Percentiles rank a stretch among this genome's conserved stretches.
These are phyloP conservation scores for Eucalyptus pauciflora DNA, from an alignment of 345 rosid species.

Conservation along the genomic window DNA sequence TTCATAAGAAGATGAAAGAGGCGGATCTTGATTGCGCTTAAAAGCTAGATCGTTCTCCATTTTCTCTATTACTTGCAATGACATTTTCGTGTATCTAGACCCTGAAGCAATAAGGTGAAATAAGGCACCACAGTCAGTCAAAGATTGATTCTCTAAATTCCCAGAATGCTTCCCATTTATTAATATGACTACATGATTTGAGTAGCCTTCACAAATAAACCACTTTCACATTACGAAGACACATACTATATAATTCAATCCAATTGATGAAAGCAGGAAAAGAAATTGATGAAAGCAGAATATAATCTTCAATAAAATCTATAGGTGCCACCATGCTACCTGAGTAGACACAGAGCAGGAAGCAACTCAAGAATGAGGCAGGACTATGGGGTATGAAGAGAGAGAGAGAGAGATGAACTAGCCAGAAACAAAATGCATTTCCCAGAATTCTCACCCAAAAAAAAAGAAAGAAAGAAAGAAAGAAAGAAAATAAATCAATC, in stretches of 20 bases:
- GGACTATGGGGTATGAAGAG: background rate
- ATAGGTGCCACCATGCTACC: background rate
- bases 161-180: background rate
- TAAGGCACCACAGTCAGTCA: background rate
- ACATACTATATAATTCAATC: background rate
- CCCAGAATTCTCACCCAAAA: background rate
- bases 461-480: too few species aligned
- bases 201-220: background rate
- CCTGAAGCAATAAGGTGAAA: constrained; percentile 21
- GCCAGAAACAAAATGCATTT: background rate
- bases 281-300: background rate
- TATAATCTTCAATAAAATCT: background rate
- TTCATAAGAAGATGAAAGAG: constrained; percentile 49
- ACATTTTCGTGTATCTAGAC: constrained; percentile 15
- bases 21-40: constrained; percentile 20
- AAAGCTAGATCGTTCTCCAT: constrained; percentile 4
- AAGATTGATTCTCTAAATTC: background rate
- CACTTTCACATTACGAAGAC: background rate
- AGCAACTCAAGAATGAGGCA: background rate
- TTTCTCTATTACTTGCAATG: constrained; percentile 25
- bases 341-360: background rate
- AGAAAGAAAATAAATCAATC: background rate
- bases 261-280: background rate
- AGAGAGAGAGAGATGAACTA: background rate
- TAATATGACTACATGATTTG: background rate